phyloP scores from a whole-genome alignment of 352 stramenopile genomes.

The Phytophthora hybrid region DNA sequence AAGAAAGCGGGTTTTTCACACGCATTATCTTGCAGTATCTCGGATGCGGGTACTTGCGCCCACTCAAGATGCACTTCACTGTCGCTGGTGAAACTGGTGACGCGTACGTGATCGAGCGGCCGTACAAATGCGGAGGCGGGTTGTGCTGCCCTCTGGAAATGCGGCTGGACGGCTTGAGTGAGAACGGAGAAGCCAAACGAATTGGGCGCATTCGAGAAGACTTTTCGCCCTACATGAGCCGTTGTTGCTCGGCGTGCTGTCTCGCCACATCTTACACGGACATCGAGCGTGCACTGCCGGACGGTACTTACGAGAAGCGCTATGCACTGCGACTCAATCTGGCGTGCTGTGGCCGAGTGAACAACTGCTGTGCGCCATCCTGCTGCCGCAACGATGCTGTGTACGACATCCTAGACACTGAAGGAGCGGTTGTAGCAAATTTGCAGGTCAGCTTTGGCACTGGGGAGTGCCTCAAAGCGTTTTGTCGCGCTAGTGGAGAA shows the following conservation, averaged over 20 bases:
- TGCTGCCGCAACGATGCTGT: slow-evolving; percentile 72
- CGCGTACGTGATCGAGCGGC: slow-evolving; percentile 58
- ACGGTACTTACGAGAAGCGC: slow-evolving; percentile 61
- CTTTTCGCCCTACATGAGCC: slow-evolving; percentile 60
- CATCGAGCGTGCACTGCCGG: slow-evolving; percentile 60
- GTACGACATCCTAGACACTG: slow-evolving; percentile 70
- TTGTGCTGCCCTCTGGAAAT: slow-evolving; percentile 60
- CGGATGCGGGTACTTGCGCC: slow-evolving; percentile 50
- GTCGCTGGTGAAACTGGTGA: slow-evolving; percentile 49
- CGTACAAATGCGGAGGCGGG: slow-evolving; percentile 44
- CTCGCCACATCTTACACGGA: slow-evolving; percentile 71
- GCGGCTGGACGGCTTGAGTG: slow-evolving; percentile 39
- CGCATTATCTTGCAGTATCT: slow-evolving; percentile 47
- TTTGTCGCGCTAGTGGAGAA: slow-evolving; percentile 44
- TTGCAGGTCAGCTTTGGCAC: slow-evolving; percentile 63
- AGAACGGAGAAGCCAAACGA: slow-evolving; percentile 25
- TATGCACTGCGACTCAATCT: slow-evolving; percentile 67
- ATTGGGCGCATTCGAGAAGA: slow-evolving; percentile 62
- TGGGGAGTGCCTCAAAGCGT: slow-evolving; percentile 34
- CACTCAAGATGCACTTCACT: slow-evolving; percentile 56
- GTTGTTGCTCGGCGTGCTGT: slow-evolving; percentile 53
- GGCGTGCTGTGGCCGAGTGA: slow-evolving; percentile 63
- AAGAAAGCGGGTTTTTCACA: slow-evolving; percentile 49
- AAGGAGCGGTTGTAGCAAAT: slow-evolving; percentile 59
- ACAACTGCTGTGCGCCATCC: slow-evolving; percentile 77